Conservation (phyloP, 1,284 basidiomycete species). For the Cutaneotrichosporon sp. region DNA sequence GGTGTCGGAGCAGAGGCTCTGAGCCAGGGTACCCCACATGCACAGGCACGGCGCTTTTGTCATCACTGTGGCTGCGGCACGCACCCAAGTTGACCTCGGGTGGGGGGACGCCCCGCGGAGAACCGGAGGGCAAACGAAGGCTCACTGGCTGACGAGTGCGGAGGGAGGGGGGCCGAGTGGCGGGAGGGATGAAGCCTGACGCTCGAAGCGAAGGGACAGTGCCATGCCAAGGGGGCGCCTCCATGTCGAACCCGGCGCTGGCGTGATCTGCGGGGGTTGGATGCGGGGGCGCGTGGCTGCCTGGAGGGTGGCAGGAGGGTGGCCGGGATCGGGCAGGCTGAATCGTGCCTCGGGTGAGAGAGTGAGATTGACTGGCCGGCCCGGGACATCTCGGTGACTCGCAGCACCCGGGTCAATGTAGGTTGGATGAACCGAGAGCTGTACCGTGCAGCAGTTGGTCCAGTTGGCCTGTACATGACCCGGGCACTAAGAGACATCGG, state of each 20-base stretch:
- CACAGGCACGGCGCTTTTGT: background rate
- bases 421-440: slow-evolving; percentile 4
- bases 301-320: background rate
- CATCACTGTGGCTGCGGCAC: background rate
- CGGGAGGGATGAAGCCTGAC: no score
- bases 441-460: background rate
- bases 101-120: background rate
- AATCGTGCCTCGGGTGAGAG: background rate
- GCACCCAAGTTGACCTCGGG: background rate
- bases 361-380: background rate
- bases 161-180: no score
- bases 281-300: no score
- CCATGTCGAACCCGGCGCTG: background rate
- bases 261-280: background rate
- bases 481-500: background rate
- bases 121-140: background rate
- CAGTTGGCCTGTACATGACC: background rate
- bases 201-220: no score
- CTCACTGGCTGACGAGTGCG: no score
- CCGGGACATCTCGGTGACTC: slow-evolving; percentile 3
- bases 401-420: background rate
- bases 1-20: no score
- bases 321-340: no score
- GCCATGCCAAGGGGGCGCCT: no score
- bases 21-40: no score